Base-by-base conservation (phyloP, 78 protist genomes). In the Anaeramoeba flamelloides region DNA sequence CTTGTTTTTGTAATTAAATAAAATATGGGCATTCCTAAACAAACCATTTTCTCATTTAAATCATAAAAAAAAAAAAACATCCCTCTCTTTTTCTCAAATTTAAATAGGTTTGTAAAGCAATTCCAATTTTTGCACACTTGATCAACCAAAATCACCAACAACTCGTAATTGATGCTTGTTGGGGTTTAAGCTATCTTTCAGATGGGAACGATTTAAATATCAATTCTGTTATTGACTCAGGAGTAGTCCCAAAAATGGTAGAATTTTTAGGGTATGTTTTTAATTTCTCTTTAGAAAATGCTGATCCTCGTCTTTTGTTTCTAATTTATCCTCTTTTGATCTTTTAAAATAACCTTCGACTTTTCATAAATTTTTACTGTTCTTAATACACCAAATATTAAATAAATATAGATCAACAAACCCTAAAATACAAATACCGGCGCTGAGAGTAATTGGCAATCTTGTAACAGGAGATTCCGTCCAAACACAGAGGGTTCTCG, bases 401-500 rank as follows among this genome's bases (percentile, higher is more conserved):
- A n/a, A n/a, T n/a, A n/a, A n/a, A n/a, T n/a, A n/a, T n/a, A n/a
- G n/a, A n/a, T n/a, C n/a, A n/a, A n/a, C n/a, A n/a, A n/a, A n/a
- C n/a, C n/a, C n/a, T n/a, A n/a, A n/a, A 2, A 93, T 96, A 31
- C 92, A 84, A 83, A 85, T 92, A 1, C 99, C 99, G 2, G 97
- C 98, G 2, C 87, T 96, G 34, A 84, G 99, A 38, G 85, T 94
- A 0, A 80, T 92, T 30, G 98, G 99, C 76, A 96, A 96, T 89
- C 90, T 96, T 38, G 98, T 96, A 38, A 94, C 99, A 17, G 99
- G 98, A 36, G 83, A 84, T 76, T 96, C 95, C 81, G 3, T 26
- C 34, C 98, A 94, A 90, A 96, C 99, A n/a, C 98, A 94, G 86
- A 36, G 34, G 31, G 88, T 93, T 30, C 75, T 94, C 64, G 84